Conservation (phyloP, 169 alveolate species). For the Eimeria praecox region DNA sequence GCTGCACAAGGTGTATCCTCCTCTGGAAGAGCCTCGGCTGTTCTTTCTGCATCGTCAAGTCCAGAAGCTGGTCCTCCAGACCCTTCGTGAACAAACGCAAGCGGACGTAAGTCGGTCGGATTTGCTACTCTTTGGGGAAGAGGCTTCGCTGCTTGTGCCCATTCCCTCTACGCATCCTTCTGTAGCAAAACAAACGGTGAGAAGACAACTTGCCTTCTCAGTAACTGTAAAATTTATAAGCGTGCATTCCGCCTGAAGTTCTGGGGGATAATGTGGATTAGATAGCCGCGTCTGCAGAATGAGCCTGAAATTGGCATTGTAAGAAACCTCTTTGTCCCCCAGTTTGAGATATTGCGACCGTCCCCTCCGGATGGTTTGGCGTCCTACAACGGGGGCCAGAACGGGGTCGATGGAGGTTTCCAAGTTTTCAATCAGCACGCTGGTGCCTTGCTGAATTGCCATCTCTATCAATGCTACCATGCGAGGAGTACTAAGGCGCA, state of each 20-base stretch:
- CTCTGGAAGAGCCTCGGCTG: slow-evolving; percentile 95
- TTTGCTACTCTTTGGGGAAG: background rate
- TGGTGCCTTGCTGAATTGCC: slow-evolving; percentile 92
- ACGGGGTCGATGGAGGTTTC: slow-evolving; percentile 97
- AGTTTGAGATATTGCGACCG: slow-evolving; percentile 88
- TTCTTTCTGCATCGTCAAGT: slow-evolving; percentile 96
- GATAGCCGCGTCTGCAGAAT: slow-evolving; percentile 96
- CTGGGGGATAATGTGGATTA: slow-evolving; percentile 99
- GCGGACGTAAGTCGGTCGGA: background rate
- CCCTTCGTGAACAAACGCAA: slow-evolving; percentile 86
- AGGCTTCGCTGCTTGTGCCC: background rate
- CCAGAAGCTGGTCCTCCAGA: slow-evolving; percentile 96
- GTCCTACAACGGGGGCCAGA: slow-evolving; percentile 95
- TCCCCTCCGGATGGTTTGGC: slow-evolving; percentile 95
- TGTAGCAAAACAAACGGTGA: background rate
- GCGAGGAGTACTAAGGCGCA: slow-evolving; percentile 87
- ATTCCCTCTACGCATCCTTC: background rate
- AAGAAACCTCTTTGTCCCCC: slow-evolving; percentile 92
- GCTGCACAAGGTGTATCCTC: slow-evolving; percentile 95
- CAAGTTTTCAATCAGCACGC: slow-evolving; percentile 96
- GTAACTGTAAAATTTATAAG: slow-evolving; percentile 99
- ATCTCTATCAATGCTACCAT: slow-evolving; percentile 90
- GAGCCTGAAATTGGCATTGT: slow-evolving; percentile 90
- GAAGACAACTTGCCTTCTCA: slow-evolving; percentile 37
- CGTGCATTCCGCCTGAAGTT: slow-evolving; percentile 97